Evolutionary conservation across 495 filamentous ascomycete species (phyloP).

Genomic region (Annulohypoxylon maeteangense): DNA sequence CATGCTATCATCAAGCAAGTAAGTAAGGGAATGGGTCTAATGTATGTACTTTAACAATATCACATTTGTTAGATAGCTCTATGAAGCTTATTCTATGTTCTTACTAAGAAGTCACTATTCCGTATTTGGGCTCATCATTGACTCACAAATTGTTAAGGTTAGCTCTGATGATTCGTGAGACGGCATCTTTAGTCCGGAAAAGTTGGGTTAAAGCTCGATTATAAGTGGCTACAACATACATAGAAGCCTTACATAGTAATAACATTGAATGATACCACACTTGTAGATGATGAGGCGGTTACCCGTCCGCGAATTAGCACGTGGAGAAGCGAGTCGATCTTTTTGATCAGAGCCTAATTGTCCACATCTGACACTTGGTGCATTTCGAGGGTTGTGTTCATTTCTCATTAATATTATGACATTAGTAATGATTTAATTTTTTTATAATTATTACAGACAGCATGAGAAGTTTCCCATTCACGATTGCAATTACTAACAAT

Average conservation of each 20-base stretch:
- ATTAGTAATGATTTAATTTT: background rate
- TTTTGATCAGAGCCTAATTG: slow-evolving; percentile 1
- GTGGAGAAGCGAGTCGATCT: slow-evolving; percentile 16
- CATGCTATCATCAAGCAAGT: slow-evolving; percentile 1
- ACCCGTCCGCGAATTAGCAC: slow-evolving; percentile 21
- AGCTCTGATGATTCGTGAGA: slow-evolving; percentile 29
- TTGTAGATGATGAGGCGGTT: slow-evolving; percentile 8
- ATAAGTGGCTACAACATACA: slow-evolving; percentile 5
- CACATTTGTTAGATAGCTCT: background rate
- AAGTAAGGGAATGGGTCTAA: background rate
- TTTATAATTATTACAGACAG: too few relatives aligned
- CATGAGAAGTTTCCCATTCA: too few relatives aligned
- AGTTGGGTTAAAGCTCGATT: slow-evolving; percentile 10
- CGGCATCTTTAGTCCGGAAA: slow-evolving; percentile 6
- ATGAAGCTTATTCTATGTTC: background rate
- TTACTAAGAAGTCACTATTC: slow-evolving; percentile 9
- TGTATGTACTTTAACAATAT: background rate
- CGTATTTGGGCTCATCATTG: slow-evolving; percentile 1
- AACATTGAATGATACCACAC: slow-evolving; percentile 22
- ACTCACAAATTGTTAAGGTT: slow-evolving; percentile 12
- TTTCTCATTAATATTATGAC: background rate
- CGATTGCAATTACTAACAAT: too few relatives aligned
- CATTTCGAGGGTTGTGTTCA: background rate
- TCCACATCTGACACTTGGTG: background rate
- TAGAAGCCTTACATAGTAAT: too few relatives aligned